Evolutionary conservation across 179 eudicot genomes (phyloP), one percentile per base, ranked within the genome.

Genomic region (Pouteria campechiana): DNA sequence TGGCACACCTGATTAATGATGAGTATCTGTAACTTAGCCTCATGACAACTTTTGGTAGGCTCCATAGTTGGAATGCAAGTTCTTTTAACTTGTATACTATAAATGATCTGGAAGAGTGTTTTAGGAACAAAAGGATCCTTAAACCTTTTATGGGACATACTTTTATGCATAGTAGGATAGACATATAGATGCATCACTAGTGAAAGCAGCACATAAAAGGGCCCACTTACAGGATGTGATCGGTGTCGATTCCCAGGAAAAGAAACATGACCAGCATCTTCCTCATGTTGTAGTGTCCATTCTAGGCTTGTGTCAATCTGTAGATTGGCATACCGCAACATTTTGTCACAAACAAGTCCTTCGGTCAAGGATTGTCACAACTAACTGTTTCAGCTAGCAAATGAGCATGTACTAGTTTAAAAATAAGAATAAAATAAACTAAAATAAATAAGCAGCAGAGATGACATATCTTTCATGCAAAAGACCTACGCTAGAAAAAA

Each of bases 241-340:
- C 32, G 55, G 6, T 42, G 70, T 24, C 7, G 58, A 31, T 60
- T 61, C 50, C 71, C 41, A 35, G 72, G 48, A 56, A 64, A 20
- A 55, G 58, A 45, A 49, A 65, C 44, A 43, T 17, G 75, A 16
- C 42, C 57, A 35, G 64, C 41, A 39, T 23, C 54, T 15, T 52
- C 70, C 52, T 63, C 78, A 32, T 68, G 75, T 30, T 66, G 77
- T 57, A 64, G 30, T 5, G 64, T 52, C 74, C 61, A 48, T 39
- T 70, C 72, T 33, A 63, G 14, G 23, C 62, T 62, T 32, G 64
- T 58, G 66, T 52, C 62, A 57, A 44, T 54, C 78, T 83, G 70
- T 37, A 17, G 28, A 21, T 25, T 30, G 9, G 12, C 9, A 3
- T n/a, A n/a, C n/a, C n/a, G n/a, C n/a, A n/a, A n/a, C n/a, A n/a